phyloP scores from a whole-genome alignment of 805 yeast species.

The Allodekkera sacchari region DNA sequence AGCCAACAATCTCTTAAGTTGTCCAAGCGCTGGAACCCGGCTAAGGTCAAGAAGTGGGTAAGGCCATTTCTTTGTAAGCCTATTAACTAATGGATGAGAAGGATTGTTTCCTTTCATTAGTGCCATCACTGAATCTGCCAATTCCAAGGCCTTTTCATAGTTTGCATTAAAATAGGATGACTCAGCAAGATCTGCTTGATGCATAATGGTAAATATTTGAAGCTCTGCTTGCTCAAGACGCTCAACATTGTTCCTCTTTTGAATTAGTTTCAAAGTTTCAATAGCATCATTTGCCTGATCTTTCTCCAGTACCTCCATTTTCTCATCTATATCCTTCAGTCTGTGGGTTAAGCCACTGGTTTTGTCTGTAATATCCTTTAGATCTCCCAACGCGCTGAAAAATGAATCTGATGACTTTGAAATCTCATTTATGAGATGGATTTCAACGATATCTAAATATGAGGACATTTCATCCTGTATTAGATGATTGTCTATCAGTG shows the following conservation, averaged over 20 bases:
- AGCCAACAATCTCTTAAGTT: constrained; percentile 44
- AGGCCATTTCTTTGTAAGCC: constrained; percentile 34
- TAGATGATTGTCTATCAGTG: constrained; percentile 41
- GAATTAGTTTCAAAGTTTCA: constrained; percentile 38
- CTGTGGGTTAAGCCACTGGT: constrained; percentile 43
- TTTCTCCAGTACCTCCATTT: constrained; percentile 38
- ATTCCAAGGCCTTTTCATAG: constrained; percentile 46
- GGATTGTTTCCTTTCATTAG: constrained; percentile 47
- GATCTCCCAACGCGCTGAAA: constrained; percentile 74
- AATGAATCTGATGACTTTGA: constrained; percentile 79
- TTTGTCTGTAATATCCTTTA: constrained; percentile 52
- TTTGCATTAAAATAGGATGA: constrained; percentile 34
- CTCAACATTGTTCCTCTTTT: constrained; percentile 50
- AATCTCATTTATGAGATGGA: constrained; percentile 72
- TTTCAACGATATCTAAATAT: constrained; percentile 79
- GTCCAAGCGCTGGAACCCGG: constrained; percentile 39
- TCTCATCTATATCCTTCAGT: constrained; percentile 36
- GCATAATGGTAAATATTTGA: constrained; percentile 41
- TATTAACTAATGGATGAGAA: constrained; percentile 18
- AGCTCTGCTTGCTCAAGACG: constrained; percentile 52
- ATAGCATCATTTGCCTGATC: constrained; percentile 45
- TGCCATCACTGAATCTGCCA: constrained; percentile 47
- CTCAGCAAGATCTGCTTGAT: constrained; percentile 43
- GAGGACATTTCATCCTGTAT: constrained; percentile 74
- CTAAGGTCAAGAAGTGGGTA: constrained; percentile 34